These are phyloP conservation scores for Puccinia brachypodii DNA, from an alignment of 1,284 basidiomycete genomes.

Conservation along the genomic window DNA sequence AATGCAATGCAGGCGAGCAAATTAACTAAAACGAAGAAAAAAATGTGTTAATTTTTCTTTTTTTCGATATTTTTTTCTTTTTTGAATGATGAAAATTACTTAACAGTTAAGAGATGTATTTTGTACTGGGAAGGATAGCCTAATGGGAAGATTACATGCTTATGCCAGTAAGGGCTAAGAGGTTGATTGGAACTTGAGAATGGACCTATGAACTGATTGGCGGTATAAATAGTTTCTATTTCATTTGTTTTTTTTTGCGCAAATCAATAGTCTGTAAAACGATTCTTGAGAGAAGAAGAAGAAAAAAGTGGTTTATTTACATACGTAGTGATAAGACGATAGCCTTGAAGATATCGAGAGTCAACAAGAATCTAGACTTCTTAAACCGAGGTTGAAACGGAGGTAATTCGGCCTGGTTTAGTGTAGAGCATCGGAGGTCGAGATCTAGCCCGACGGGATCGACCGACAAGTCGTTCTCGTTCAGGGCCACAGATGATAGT, in stretches of 20 bases:
- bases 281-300: background rate
- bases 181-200: constrained; percentile 13
- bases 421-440: background rate
- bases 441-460: constrained; percentile 28
- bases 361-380: background rate
- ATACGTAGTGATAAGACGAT: background rate
- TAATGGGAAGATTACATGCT: constrained; percentile 3
- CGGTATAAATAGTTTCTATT: constrained; percentile 17
- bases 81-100: constrained; percentile 12
- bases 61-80: background rate
- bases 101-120: constrained; percentile 18
- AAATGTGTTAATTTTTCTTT: background rate
- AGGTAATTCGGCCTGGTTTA: background rate
- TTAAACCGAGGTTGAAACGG: background rate
- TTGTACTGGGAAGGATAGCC: constrained; percentile 15
- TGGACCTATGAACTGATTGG: constrained; percentile 25
- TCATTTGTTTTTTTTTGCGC: background rate
- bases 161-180: background rate
- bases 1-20: constrained; percentile 26
- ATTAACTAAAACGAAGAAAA: background rate
- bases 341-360: constrained; percentile 27
- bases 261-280: background rate
- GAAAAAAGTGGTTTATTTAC: background rate
- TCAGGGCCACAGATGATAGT: constrained; percentile 14
- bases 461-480: constrained; percentile 33